A percentile compares a stretch with the other conserved stretches of the same genome.
Conservation (phyloP, 768 basidiomycete species). For the Russula brevipes region DNA sequence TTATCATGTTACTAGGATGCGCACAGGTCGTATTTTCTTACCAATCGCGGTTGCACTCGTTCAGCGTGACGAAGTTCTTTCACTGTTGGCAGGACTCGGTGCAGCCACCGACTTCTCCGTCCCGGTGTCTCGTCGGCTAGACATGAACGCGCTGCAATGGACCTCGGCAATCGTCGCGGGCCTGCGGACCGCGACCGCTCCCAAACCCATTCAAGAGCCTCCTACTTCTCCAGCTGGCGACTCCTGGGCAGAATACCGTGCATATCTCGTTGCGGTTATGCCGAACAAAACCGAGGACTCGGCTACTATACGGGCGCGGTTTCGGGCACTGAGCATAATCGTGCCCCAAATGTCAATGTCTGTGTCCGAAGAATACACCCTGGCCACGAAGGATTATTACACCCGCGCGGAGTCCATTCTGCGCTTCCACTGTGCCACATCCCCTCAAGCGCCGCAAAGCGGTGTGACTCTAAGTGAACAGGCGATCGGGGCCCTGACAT, state of each 20-base stretch:
- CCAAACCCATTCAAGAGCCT: neutral
- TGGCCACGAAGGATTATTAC: neutral
- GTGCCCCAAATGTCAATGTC: too few species aligned
- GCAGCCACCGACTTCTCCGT: slow-evolving; percentile 26
- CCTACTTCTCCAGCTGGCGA: slow-evolving; percentile 1
- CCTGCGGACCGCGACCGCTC: neutral
- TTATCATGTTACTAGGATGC: neutral
- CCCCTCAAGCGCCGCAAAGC: neutral
- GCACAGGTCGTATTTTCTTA: neutral
- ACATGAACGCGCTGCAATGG: slow-evolving; percentile 28
- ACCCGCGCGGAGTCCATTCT: slow-evolving; percentile 1
- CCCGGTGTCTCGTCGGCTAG: neutral
- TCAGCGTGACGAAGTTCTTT: slow-evolving; percentile 27
- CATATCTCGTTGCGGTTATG: slow-evolving; percentile 2
- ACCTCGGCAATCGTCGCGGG: slow-evolving; percentile 4
- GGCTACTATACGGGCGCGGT: too few species aligned
- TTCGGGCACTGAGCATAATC: too few species aligned
- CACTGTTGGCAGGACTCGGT: slow-evolving; percentile 30
- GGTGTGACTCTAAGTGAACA: neutral
- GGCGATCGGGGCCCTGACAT: neutral
- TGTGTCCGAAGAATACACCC: neutral
- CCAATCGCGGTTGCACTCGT: slow-evolving; percentile 31
- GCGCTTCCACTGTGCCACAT: neutral
- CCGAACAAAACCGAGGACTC: neutral
- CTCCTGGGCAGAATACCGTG: slow-evolving; percentile 4